phyloP scores from a whole-genome alignment of 805 yeast genomes.

The Sungouiella thailandica region DNA sequence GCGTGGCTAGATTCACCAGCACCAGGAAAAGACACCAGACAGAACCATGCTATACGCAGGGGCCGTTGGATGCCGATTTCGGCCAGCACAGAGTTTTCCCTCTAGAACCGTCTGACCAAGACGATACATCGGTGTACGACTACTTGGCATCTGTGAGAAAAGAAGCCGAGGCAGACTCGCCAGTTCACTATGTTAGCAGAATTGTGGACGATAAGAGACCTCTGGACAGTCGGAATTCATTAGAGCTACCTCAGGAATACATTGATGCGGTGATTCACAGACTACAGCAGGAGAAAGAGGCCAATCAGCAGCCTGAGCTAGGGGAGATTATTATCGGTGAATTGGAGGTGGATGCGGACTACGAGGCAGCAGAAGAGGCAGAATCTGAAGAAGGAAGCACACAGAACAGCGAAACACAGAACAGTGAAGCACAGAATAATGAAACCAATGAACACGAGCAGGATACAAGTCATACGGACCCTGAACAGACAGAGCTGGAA shows the following conservation, averaged over 20 bases:
- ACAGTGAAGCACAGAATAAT: too few species aligned
- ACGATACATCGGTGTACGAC: slow-evolving; percentile 14
- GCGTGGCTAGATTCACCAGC: slow-evolving; percentile 4
- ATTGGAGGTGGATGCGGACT: slow-evolving; percentile 2
- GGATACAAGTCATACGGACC: too few species aligned
- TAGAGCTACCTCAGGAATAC: not conserved
- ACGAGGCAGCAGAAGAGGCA: slow-evolving; percentile 5
- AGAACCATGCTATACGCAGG: slow-evolving; percentile 12
- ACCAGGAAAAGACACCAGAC: slow-evolving; percentile 3
- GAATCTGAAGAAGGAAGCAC: too few species aligned
- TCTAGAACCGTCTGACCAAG: slow-evolving; percentile 4
- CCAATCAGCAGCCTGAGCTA: slow-evolving; percentile 5
- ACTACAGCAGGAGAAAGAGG: slow-evolving; percentile 1
- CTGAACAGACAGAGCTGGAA: not conserved
- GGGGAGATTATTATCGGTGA: slow-evolving; percentile 8
- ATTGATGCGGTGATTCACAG: slow-evolving; percentile 1
- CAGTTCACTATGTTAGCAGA: slow-evolving; percentile 8
- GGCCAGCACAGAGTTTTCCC: slow-evolving; percentile 31
- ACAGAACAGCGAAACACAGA: too few species aligned
- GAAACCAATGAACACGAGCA: too few species aligned
- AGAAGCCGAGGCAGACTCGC: slow-evolving; percentile 25
- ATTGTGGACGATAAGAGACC: too few species aligned
- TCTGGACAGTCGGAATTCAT: too few species aligned
- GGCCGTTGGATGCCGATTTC: slow-evolving; percentile 22
- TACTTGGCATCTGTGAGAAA: slow-evolving; percentile 26